A percentile compares a stretch with the other conserved stretches of the same genome.
Conservation (phyloP, 2,329 filamentous ascomycete species). For the Aureobasidium sp. region DNA sequence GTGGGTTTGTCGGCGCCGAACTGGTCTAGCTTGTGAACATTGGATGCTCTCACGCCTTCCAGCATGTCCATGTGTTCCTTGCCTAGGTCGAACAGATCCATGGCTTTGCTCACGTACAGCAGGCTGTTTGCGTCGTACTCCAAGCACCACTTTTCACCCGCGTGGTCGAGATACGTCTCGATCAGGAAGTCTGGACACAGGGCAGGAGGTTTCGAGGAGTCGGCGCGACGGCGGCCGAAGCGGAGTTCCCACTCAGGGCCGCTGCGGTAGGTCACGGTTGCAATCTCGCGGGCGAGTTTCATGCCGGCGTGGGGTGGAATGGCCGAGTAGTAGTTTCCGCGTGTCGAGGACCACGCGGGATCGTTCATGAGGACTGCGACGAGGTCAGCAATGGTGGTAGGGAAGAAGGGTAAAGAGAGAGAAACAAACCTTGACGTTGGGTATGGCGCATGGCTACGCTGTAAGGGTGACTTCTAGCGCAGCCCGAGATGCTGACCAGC, state of each 20-base stretch:
- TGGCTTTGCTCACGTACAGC: constrained; percentile 94
- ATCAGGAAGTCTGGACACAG: constrained; percentile 97
- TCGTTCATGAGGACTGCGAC: constrained; percentile 87
- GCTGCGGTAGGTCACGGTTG: constrained; percentile 92
- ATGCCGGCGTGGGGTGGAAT: constrained; percentile 92
- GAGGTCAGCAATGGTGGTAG: background rate
- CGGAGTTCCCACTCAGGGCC: constrained; percentile 96
- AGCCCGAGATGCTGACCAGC: constrained; percentile 85
- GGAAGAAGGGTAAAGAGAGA: background rate
- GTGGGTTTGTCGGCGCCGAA: constrained; percentile 30
- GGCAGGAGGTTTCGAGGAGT: constrained; percentile 77
- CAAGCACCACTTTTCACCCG: constrained; percentile 95
- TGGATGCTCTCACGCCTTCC: constrained; percentile 53
- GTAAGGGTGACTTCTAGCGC: constrained; percentile 90
- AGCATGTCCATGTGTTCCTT: constrained; percentile 60
- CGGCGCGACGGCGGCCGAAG: constrained; percentile 81
- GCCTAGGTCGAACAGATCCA: constrained; percentile 95
- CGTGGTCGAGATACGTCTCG: constrained; percentile 96
- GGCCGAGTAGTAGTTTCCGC: constrained; percentile 77
- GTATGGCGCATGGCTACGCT: constrained; percentile 98
- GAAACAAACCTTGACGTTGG: constrained; percentile 62
- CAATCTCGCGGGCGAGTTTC: constrained; percentile 96
- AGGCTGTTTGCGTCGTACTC: constrained; percentile 95
- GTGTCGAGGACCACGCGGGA: constrained; percentile 72
- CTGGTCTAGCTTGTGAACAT: constrained; percentile 51